Evolutionary conservation across 2,329 filamentous ascomycete species (phyloP).

Genomic region (Penicillium griseofulvum): DNA sequence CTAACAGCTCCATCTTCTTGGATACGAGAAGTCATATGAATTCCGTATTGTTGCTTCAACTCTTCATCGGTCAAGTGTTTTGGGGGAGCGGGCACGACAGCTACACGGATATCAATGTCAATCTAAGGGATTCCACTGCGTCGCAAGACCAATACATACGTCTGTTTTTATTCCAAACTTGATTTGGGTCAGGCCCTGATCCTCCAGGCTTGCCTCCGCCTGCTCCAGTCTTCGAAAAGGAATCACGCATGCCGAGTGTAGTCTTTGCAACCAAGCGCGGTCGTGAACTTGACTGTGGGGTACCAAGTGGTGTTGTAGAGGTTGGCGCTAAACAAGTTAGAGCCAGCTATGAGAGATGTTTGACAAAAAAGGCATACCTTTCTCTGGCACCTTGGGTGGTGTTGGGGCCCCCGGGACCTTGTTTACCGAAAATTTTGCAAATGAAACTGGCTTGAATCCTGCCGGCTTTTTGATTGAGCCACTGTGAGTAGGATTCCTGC

Average conservation of each 20-base stretch:
- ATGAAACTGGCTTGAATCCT: slow-evolving; percentile 64
- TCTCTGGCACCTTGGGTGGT: slow-evolving; percentile 53
- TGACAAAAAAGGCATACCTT: slow-evolving; percentile 42
- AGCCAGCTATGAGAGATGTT: neutral
- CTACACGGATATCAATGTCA: slow-evolving; percentile 34
- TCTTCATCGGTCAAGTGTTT: slow-evolving; percentile 68
- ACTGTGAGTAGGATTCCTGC: slow-evolving; percentile 47
- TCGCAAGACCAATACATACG: slow-evolving; percentile 41
- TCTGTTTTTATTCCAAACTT: slow-evolving; percentile 69
- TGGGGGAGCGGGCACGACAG: slow-evolving; percentile 54
- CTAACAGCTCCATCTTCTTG: slow-evolving; percentile 60
- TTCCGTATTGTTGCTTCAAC: slow-evolving; percentile 66
- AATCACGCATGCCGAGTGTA: slow-evolving; percentile 52
- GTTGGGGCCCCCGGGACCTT: slow-evolving; percentile 58
- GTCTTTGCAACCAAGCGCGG: slow-evolving; percentile 64
- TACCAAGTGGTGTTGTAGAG: slow-evolving; percentile 38
- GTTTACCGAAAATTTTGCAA: slow-evolving; percentile 64
- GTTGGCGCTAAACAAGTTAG: slow-evolving; percentile 29
- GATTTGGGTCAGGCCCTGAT: slow-evolving; percentile 62
- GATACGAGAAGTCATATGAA: slow-evolving; percentile 64
- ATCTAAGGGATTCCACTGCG: neutral
- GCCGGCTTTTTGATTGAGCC: slow-evolving; percentile 59
- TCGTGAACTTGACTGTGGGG: slow-evolving; percentile 48
- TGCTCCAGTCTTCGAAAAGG: slow-evolving; percentile 49
- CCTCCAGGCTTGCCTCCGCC: slow-evolving; percentile 46